Base-by-base conservation (phyloP, 1,284 basidiomycete species). In the Austroboletus rostrupii region DNA sequence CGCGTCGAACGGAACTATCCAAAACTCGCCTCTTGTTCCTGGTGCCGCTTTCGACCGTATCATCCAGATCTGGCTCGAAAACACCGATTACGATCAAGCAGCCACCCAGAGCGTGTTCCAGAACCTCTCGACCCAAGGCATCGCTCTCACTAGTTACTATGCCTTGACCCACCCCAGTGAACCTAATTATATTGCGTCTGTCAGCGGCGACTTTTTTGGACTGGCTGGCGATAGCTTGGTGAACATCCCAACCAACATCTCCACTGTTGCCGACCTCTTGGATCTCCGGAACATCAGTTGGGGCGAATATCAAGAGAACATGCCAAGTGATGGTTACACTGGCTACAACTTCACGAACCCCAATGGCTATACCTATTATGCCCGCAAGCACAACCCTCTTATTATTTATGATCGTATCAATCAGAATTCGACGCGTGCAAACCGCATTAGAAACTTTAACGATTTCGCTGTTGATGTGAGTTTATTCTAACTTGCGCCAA, bases 91-190 rank as follows among this genome's bases (percentile, higher is more conserved):
- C 56, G 32, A 36, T 17, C 37, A 29, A 45, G 64, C 72, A 3
- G 60, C 62, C 0, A 59, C 67, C 11, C 65, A 69, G 26, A 42
- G 67, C 5, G 67, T 66, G 14, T 83, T 87, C 65, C 65, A 70
- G 48, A 63, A 67, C 44, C 69, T 87, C 32, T 74, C 78, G 12
- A 62, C 70, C 46, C 67, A 81, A 57, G 82, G 82, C 14, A 68
- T 86, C 49, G 60, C 74, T 5, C 69, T 87, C 32, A 70, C 70
- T 28, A 67, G 73, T 37, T 84, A 76, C 65, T 79, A 79, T 56
- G 79, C 69, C 0, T 55, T 85, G 29, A 85, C 85, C 1, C 83
- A 86, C 58, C 72, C 81, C 14, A 82, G 80, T 1, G 76, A 86
- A 62, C 83, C 84, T 17, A 83, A 85, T 57, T 85, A 81, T 54